Evolutionary conservation across 306 rosid species (phyloP).

Genomic region (Castanea sativa): DNA sequence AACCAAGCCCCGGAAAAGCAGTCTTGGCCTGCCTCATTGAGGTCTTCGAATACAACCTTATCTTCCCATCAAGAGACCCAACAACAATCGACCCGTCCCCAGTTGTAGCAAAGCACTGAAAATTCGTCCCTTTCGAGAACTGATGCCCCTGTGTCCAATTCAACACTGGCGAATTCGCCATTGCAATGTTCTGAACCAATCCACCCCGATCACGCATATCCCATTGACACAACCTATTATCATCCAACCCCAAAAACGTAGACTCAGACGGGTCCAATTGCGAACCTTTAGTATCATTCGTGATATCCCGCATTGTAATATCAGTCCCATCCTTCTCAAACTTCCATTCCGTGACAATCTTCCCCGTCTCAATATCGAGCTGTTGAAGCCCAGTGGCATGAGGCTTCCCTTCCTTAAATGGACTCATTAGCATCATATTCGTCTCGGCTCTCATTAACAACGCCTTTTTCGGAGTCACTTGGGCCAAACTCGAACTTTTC

Average conservation of each 20-base stretch:
- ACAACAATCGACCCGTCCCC: slow-evolving; percentile 94
- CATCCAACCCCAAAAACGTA: slow-evolving; percentile 91
- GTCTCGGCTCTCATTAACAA: slow-evolving; percentile 78
- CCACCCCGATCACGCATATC: slow-evolving; percentile 83
- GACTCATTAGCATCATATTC: slow-evolving; percentile 92
- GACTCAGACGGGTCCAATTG: slow-evolving; percentile 89
- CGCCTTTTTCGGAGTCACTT: slow-evolving; percentile 60
- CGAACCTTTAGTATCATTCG: slow-evolving; percentile 74
- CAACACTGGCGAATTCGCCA: slow-evolving; percentile 52
- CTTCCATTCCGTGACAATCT: slow-evolving; percentile 84
- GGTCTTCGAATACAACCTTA: slow-evolving; percentile 76
- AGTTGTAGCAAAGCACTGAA: slow-evolving; percentile 82
- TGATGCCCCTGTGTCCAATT: slow-evolving; percentile 91
- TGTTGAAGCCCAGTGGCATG: slow-evolving; percentile 61
- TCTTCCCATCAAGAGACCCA: slow-evolving; percentile 86
- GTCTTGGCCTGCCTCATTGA: slow-evolving; percentile 95
- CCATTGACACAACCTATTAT: slow-evolving; percentile 89
- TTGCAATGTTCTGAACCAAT: slow-evolving; percentile 67
- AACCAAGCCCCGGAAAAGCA: slow-evolving; percentile 85
- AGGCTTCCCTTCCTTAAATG: slow-evolving; percentile 63
- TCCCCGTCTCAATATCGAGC: slow-evolving; percentile 83
- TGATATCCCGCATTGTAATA: slow-evolving; percentile 78
- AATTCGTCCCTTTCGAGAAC: slow-evolving; percentile 80
- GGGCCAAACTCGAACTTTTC: slow-evolving; percentile 18
- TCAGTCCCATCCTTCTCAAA: slow-evolving; percentile 85